Conservation (phyloP, 108 stramenopile species). For the Skeletonema tropicum region DNA sequence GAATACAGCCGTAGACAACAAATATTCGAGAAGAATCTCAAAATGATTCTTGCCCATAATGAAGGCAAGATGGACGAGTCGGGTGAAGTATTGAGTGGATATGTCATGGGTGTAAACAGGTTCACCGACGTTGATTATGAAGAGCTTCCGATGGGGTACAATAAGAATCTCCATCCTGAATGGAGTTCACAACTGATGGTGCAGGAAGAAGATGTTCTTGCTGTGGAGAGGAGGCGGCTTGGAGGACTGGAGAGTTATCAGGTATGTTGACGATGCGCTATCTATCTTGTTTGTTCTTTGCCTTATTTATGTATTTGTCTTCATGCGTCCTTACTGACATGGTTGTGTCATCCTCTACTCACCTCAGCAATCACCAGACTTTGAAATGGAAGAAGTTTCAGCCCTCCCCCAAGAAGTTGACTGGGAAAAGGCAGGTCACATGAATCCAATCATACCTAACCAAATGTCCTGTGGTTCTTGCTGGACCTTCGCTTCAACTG, state of each 20-base stretch:
- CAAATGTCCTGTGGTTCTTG: constrained; percentile 88
- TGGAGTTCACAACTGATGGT: constrained; percentile 9
- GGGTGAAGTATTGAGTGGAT: constrained; percentile 24
- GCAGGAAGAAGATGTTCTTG: background rate
- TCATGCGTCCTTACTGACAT: background rate
- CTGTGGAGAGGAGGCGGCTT: background rate
- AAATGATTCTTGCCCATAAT: constrained; percentile 64
- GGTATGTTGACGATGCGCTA: background rate
- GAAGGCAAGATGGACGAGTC: constrained; percentile 26
- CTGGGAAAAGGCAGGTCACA: constrained; percentile 70
- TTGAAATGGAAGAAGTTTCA: constrained; percentile 53
- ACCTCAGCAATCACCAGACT: constrained; percentile 29
- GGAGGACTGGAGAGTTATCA: constrained; percentile 11
- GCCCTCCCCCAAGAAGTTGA: constrained; percentile 75
- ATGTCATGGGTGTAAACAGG: constrained; percentile 65
- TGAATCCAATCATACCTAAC: constrained; percentile 74
- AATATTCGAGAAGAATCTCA: constrained; percentile 60
- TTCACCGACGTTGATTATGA: constrained; percentile 60
- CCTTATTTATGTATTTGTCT: too few relatives aligned
- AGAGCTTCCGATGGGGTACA: constrained; percentile 23
- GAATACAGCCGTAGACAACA: constrained; percentile 51
- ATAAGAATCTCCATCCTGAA: constrained; percentile 12
- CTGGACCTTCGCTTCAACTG: constrained; percentile 87
- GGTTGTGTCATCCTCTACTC: background rate
- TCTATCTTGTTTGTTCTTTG: background rate